Evolutionary conservation across 1,139 yeast genomes (phyloP).

Genomic region (Taphrina confusa): DNA sequence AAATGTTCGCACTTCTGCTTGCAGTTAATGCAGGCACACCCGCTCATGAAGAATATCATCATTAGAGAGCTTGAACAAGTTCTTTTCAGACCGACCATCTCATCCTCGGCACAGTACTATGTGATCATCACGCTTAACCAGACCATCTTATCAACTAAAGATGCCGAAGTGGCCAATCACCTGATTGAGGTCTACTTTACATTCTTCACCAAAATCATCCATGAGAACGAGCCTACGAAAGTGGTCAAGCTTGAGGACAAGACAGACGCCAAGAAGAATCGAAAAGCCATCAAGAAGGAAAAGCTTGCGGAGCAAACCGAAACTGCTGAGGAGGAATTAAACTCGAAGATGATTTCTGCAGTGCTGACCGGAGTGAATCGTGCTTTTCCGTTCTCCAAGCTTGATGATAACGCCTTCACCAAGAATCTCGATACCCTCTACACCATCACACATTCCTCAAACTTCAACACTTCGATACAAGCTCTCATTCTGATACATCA

Average conservation of each 20-base stretch:
- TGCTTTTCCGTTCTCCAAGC: conserved; percentile 86
- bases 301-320: conserved; percentile 61
- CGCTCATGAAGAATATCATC: conserved; percentile 86
- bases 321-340: conserved; percentile 71
- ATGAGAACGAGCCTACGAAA: conserved; percentile 51
- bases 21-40: conserved; percentile 85
- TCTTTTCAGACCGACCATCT: conserved; percentile 62
- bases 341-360: conserved; percentile 82
- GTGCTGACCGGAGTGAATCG: conserved; percentile 93
- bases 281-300: conserved; percentile 72
- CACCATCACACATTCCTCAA: conserved; percentile 88
- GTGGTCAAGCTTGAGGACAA: conserved; percentile 45
- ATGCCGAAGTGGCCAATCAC: conserved; percentile 74
- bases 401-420: conserved; percentile 71
- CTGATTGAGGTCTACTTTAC: conserved; percentile 83
- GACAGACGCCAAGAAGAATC: conserved; percentile 42
- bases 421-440: conserved; percentile 80
- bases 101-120: conserved; percentile 78
- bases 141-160: conserved; percentile 78
- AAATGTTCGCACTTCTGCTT: conserved; percentile 80
- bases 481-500: conserved; percentile 84
- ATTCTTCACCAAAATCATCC: conserved; percentile 76
- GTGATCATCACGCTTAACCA: conserved; percentile 86
- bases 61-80: conserved; percentile 79
- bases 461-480: conserved; percentile 91